Evolutionary conservation across 495 filamentous ascomycete species (phyloP), one percentile per base, ranked within the genome.

Genomic region (Apodospora peruviana): DNA sequence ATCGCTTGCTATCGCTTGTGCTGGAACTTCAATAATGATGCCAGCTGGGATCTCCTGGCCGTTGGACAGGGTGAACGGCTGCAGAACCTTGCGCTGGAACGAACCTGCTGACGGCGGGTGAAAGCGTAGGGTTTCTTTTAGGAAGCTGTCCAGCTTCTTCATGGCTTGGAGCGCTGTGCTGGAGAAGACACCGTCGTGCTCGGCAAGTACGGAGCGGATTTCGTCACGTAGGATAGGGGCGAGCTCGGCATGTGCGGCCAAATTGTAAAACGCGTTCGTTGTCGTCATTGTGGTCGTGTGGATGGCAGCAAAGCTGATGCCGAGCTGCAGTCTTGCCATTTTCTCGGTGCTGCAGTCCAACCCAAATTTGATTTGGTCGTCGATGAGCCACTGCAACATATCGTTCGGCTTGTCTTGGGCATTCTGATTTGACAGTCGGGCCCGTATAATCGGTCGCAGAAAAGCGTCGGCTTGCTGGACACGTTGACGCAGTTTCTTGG

Each of bases 151-250:
- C 21, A 67, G 32, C 34, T 62, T 67, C 45, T 64, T 65, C 64
- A 67, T 67, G 50, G 48, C 40, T 14, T 65, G 62, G 5, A 69
- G 48, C 5, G 60, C 64, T 0, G 41, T 14, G 19, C 50, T 55
- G 25, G 55, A 59, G 39, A 65, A 72, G 10, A 46, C 47, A 40
- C 57, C 60, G 40, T 55, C 35, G 46, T 65, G 48, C 16, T 52
- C 58, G 0, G 58, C 51, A 1, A 70, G 56, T 8, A 64, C 59
- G 4, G 46, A n/a, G 9, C 42, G 38, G 25, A 83, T 67, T 53
- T 87, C 83, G 24, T 76, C 69, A 3, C 80, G 68, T 1, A 86
- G 61, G 12, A 63, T 62, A 3, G 69, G 48, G 9, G 78, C 53
- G 50, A 70, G 69, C 38, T 76, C 64, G 1, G 74, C 74, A 23